Evolutionary conservation across 768 basidiomycete genomes (phyloP).

Genomic region (Candolleomyces eurysporus): DNA sequence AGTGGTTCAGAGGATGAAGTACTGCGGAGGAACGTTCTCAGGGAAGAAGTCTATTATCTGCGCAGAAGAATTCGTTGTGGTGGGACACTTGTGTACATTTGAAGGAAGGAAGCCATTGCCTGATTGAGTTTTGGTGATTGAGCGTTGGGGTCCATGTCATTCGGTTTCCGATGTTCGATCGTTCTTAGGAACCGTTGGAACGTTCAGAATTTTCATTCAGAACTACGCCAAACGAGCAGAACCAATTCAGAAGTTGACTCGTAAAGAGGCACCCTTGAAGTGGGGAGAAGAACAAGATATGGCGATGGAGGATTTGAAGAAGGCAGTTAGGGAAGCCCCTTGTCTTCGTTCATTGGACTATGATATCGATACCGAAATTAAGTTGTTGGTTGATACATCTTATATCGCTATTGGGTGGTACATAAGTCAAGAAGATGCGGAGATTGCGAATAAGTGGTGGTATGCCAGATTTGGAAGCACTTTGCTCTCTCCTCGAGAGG

Average conservation of each 20-base stretch:
- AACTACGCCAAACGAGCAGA: slow-evolving; percentile 18
- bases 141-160: slow-evolving; percentile 21
- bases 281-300: neutral
- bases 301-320: slow-evolving; percentile 1
- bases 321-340: slow-evolving; percentile 14
- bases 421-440: too few species aligned
- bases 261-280: slow-evolving; percentile 14
- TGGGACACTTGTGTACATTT: slow-evolving; percentile 38
- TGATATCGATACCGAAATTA: too few species aligned
- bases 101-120: slow-evolving; percentile 28
- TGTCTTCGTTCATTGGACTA: slow-evolving; percentile 11
- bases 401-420: too few species aligned
- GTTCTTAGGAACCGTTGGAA: slow-evolving; percentile 27
- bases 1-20: slow-evolving; percentile 27
- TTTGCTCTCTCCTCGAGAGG: slow-evolving; percentile 30
- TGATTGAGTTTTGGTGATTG: slow-evolving; percentile 13
- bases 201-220: slow-evolving; percentile 17
- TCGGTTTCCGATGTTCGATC: slow-evolving; percentile 16
- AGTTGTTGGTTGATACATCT: too few species aligned
- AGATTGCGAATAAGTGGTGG: too few species aligned
- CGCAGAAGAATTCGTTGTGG: slow-evolving; percentile 20
- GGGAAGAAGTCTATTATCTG: slow-evolving; percentile 30
- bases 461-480: slow-evolving; percentile 23
- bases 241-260: slow-evolving; percentile 17
- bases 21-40: slow-evolving; percentile 8